Conservation (phyloP, 495 filamentous ascomycete genomes). For the Haplographium delicatum region DNA sequence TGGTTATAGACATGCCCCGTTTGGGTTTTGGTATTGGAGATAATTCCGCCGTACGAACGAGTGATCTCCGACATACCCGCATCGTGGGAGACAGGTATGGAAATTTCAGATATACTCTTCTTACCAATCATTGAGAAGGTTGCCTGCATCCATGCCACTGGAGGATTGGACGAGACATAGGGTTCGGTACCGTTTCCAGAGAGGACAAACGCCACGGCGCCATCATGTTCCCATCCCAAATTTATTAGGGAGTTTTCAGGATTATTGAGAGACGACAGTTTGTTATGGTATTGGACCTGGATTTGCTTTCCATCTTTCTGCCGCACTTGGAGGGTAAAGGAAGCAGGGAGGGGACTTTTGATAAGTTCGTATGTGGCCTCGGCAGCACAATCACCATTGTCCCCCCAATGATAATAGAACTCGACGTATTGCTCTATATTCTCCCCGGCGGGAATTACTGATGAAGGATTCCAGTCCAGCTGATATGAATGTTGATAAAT, state of each 20-base stretch:
- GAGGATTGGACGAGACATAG: constrained; percentile 16
- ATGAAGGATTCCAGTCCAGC: constrained; percentile 24
- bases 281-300: constrained; percentile 27
- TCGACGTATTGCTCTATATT: constrained; percentile 25
- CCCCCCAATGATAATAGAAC: constrained; percentile 18
- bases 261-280: constrained; percentile 25
- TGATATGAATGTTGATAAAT: constrained; percentile 26
- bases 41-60: constrained; percentile 16
- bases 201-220: constrained; percentile 25
- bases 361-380: constrained; percentile 30
- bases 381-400: constrained; percentile 23
- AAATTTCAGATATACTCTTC: constrained; percentile 26
- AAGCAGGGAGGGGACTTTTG: constrained; percentile 10
- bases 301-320: constrained; percentile 17
- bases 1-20: constrained; percentile 28
- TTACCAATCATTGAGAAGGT: constrained; percentile 28
- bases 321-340: constrained; percentile 20
- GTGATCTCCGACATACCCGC: constrained; percentile 28
- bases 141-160: constrained; percentile 28
- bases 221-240: constrained; percentile 26
- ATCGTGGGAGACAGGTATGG: constrained; percentile 30
- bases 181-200: constrained; percentile 20
- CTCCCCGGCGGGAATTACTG: constrained; percentile 20
- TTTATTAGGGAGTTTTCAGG: constrained; percentile 24
- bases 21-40: constrained; percentile 29